Evolutionary conservation across 345 rosid species (phyloP), one percentile per base, ranked within the genome.

Genomic region (Bretschneidera sinensis): DNA sequence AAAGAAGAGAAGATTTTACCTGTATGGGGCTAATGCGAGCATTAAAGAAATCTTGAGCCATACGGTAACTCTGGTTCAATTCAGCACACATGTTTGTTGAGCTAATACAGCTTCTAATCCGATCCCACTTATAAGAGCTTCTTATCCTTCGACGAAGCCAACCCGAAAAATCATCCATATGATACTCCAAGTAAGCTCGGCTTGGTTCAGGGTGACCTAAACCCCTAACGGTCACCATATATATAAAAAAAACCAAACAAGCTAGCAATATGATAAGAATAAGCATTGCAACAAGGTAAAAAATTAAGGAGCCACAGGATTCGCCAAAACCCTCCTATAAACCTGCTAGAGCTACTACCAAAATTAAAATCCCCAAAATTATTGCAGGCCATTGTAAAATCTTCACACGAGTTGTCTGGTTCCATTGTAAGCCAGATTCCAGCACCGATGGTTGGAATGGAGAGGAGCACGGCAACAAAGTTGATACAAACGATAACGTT

Each of bases 381-480:
- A 94, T 91, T 23, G 88, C 82, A 8, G 99, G 99, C 97, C 96
- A 91, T 56, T 88, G 99, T 10, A 94, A 82, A 17, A 90, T 74
- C 76, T 83, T 88, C 14, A 90, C 87, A 34, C 99, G 95, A 78
- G 71, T 94, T 86, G 75, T 88, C 97, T 0, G 89, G 79, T 50
- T 85, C 81, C 4, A 28, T 83, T 19, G 95, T 66, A 0, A 94
- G 81, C 99, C 97, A 94, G 71, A 94, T 88, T 59, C 97, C 96
- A 11, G 85, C 84, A 0, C 96, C 97, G 33, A 94, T 85, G 59
- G 91, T 57, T 0, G 96, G 99, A 14, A 91, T 74, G 0, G 99
- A 88, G 21, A 94, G 91, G 28, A 94, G 89, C 75, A 91, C 75
- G 25, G 96, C 83, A 16, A 85, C 79, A 65, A 94, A 86, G 89